These are phyloP conservation scores for Epichloe glyceriae DNA, from an alignment of 2,329 filamentous ascomycete genomes.

Conservation along the genomic window DNA sequence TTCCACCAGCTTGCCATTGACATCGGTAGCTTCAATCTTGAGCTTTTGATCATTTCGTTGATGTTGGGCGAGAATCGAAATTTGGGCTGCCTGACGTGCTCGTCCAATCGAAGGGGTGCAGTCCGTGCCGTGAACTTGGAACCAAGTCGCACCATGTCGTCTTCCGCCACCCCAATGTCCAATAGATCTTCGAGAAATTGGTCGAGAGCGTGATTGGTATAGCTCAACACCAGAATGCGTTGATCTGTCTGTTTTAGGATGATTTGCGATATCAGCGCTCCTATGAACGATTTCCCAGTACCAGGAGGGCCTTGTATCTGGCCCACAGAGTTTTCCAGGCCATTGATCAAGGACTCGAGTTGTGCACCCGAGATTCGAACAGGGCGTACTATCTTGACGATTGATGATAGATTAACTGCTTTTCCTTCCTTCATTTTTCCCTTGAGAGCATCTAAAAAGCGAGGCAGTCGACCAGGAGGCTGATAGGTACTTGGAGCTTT, in stretches of 20 bases:
- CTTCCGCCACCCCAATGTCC: constrained; percentile 38
- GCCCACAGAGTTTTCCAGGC: constrained; percentile 39
- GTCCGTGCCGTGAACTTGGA: constrained; percentile 34
- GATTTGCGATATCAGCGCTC: constrained; percentile 45
- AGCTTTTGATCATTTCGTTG: too few relatives aligned
- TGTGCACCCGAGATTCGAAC: constrained; percentile 30
- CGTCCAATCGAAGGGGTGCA: not conserved
- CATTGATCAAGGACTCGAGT: constrained; percentile 38
- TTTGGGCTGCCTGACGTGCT: too few relatives aligned
- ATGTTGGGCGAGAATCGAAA: too few relatives aligned
- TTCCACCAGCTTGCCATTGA: too few relatives aligned
- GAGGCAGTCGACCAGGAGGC: too few relatives aligned
- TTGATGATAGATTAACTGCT: too few relatives aligned
- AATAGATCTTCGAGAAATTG: constrained; percentile 54
- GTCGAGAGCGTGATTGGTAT: constrained; percentile 55
- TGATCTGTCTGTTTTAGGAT: constrained; percentile 34
- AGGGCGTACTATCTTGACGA: constrained; percentile 12
- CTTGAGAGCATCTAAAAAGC: too few relatives aligned
- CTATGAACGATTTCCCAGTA: constrained; percentile 66
- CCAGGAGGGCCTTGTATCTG: constrained; percentile 64
- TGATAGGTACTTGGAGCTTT: too few relatives aligned
- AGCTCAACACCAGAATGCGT: constrained; percentile 51
- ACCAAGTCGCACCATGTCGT: constrained; percentile 48
- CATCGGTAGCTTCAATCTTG: too few relatives aligned
- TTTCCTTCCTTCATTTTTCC: too few relatives aligned